Conservation (phyloP, 169 alveolate species). For the Plasmodium fragile region DNA sequence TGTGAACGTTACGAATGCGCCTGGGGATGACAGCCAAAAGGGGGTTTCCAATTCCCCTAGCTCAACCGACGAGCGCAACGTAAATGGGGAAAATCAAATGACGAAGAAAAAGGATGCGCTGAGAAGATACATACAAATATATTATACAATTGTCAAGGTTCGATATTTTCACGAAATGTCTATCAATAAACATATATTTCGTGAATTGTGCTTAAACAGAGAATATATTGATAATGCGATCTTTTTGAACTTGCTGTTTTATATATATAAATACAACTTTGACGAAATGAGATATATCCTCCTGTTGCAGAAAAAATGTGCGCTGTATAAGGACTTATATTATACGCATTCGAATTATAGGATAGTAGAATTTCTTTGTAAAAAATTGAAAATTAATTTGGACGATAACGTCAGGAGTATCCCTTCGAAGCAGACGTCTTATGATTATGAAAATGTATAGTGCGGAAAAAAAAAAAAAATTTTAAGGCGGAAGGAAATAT, state of each 20-base stretch:
- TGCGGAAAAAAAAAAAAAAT: not conserved
- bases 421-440: constrained; percentile 61
- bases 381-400: constrained; percentile 49
- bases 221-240: constrained; percentile 32
- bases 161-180: constrained; percentile 71
- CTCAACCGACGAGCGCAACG: not conserved
- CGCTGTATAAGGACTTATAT: constrained; percentile 56
- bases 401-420: constrained; percentile 23
- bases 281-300: constrained; percentile 41
- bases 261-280: constrained; percentile 56
- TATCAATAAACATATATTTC: constrained; percentile 68
- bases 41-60: not conserved
- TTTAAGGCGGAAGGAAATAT: not conserved
- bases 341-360: constrained; percentile 53
- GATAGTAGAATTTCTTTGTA: constrained; percentile 52
- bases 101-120: constrained; percentile 3
- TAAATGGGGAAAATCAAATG: not conserved
- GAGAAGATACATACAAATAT: constrained; percentile 17
- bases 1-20: not conserved
- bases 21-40: not conserved
- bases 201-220: constrained; percentile 65
- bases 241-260: constrained; percentile 32
- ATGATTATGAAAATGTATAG: constrained; percentile 40
- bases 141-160: constrained; percentile 26
- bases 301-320: constrained; percentile 62